Conservation (phyloP, 1,284 basidiomycete genomes). For the Chiua sp. region DNA sequence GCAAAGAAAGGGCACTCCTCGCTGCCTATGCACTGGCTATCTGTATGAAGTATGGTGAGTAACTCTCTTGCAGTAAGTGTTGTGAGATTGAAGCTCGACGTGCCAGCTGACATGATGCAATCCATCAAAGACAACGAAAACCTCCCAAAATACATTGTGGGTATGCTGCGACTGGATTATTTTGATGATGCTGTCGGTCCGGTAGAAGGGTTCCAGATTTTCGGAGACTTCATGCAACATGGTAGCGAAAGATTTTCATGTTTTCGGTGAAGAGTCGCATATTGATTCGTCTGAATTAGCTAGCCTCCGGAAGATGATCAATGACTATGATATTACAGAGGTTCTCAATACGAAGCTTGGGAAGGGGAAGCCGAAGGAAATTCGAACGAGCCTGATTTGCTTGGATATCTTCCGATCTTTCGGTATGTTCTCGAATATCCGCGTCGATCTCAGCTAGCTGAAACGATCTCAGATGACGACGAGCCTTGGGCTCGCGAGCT, state of each 20-base stretch:
- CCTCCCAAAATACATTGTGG: slow-evolving; percentile 24
- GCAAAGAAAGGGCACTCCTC: slow-evolving; percentile 5
- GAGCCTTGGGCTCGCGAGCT: slow-evolving; percentile 15
- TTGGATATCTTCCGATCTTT: slow-evolving; percentile 26
- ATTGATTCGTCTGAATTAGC: slow-evolving; percentile 17
- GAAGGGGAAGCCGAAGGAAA: slow-evolving; percentile 17
- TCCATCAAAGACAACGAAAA: slow-evolving; percentile 5
- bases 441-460: background rate
- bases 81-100: background rate
- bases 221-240: slow-evolving; percentile 27
- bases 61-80: background rate
- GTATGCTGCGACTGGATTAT: slow-evolving; percentile 29
- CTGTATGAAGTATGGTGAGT: slow-evolving; percentile 25
- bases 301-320: slow-evolving; percentile 20
- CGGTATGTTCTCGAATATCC: slow-evolving; percentile 8
- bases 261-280: background rate
- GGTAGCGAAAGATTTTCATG: slow-evolving; percentile 8
- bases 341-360: slow-evolving; percentile 23
- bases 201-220: slow-evolving; percentile 35
- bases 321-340: slow-evolving; percentile 14
- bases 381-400: slow-evolving; percentile 29
- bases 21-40: slow-evolving; percentile 18
- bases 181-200: slow-evolving; percentile 34
- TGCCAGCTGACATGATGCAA: slow-evolving; percentile 23
- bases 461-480: slow-evolving; percentile 5